Percentiles rank a stretch among this genome's conserved stretches.
Conservation (phyloP, 176 grass and related monocot genomes). For the Eragrostis nindensis region DNA sequence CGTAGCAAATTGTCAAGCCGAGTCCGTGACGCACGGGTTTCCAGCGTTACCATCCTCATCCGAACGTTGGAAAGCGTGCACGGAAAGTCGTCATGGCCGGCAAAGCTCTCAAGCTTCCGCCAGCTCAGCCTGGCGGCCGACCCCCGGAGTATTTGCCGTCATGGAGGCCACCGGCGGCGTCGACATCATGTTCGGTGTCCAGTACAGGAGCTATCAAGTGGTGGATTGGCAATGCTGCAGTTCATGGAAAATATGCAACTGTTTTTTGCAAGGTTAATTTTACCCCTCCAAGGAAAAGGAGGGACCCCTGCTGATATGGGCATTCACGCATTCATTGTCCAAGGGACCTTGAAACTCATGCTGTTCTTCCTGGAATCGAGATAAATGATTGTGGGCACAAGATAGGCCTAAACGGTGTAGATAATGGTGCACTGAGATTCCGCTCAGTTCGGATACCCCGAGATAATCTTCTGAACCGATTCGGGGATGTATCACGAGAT, state of each 20-base stretch:
- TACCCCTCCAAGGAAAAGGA: constrained; percentile 84
- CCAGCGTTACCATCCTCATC: constrained; percentile 36
- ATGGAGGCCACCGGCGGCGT: constrained; percentile 77
- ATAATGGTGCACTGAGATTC: constrained; percentile 94
- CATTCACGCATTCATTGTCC: constrained; percentile 89
- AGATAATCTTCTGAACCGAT: constrained; percentile 96
- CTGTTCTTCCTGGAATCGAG: constrained; percentile 87
- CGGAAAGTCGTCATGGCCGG: no score
- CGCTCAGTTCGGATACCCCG: constrained; percentile 78
- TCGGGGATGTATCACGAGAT: constrained; percentile 87
- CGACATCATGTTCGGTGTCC: constrained; percentile 98
- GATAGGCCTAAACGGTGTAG: constrained; percentile 96
- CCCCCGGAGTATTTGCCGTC: constrained; percentile 79
- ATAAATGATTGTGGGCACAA: constrained; percentile 99
- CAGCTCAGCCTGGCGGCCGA: constrained; percentile 66
- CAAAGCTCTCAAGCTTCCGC: no score
- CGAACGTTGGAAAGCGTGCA: background rate
- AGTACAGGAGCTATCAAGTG: constrained; percentile 99
- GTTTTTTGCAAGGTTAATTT: constrained; percentile 94
- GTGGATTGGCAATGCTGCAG: constrained; percentile 98
- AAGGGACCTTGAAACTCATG: constrained; percentile 78
- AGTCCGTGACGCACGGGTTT: no score
- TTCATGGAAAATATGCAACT: constrained; percentile 91
- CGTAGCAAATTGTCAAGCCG: no score
- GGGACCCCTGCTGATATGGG: constrained; percentile 90